phyloP scores from a whole-genome alignment of 2,329 filamentous ascomycete species.

The Helotiales sp. region DNA sequence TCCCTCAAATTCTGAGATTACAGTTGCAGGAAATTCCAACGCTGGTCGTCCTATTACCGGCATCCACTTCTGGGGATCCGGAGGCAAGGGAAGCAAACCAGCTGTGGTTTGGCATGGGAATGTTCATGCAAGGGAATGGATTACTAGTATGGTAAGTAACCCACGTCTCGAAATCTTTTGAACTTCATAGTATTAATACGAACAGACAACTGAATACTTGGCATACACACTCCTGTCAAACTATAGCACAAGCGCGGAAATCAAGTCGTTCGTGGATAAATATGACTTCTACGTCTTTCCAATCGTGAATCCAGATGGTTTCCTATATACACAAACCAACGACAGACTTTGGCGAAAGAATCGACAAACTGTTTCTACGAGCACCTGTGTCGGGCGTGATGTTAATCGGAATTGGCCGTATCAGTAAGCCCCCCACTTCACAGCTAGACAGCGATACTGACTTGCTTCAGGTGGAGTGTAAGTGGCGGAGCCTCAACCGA shows the following conservation, averaged over 20 bases:
- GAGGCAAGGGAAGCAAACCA: conserved; percentile 45
- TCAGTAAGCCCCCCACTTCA: conserved; percentile 24
- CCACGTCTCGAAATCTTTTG: background rate
- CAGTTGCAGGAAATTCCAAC: conserved; percentile 48
- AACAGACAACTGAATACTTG: conserved; percentile 48
- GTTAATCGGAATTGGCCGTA: conserved; percentile 60
- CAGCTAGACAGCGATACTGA: background rate
- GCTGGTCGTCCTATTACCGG: conserved; percentile 45
- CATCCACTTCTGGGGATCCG: conserved; percentile 54
- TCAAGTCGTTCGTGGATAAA: conserved; percentile 52
- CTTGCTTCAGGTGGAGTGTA: conserved; percentile 43
- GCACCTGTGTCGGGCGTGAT: conserved; percentile 50
- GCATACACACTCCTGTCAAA: conserved; percentile 49
- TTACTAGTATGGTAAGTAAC: conserved; percentile 49
- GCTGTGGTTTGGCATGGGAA: conserved; percentile 58
- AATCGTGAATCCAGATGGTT: conserved; percentile 62
- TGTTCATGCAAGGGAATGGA: conserved; percentile 62
- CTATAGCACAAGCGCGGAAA: conserved; percentile 41
- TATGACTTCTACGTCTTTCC: conserved; percentile 69
- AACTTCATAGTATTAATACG: background rate
- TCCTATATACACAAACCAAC: conserved; percentile 56
- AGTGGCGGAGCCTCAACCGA: conserved; percentile 48
- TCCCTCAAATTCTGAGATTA: conserved; percentile 48
- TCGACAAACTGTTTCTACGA: conserved; percentile 42
- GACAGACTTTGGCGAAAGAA: conserved; percentile 65